Percentiles rank a stretch among this genome's conserved stretches.
These are phyloP conservation scores for Paxillus rubicundulus DNA, from an alignment of 768 basidiomycete species.

Conservation along the genomic window DNA sequence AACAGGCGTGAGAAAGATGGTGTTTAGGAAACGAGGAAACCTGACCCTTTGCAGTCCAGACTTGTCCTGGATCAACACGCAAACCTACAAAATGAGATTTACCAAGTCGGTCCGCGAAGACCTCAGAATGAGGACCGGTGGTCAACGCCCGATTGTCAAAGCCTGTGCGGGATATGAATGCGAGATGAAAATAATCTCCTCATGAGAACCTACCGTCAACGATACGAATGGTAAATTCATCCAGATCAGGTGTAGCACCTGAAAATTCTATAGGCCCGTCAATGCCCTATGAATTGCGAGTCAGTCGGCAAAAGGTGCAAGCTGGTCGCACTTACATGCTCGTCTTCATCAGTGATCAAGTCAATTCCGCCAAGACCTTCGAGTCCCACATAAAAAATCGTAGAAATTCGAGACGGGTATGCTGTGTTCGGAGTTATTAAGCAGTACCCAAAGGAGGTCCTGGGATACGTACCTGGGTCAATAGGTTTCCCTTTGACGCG, in stretches of 20 bases:
- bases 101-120: conserved; percentile 60
- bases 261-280: conserved; percentile 65
- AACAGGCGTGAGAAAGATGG: neutral
- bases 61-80: conserved; percentile 53
- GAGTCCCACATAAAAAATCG: conserved; percentile 84
- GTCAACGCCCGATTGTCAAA: conserved; percentile 54
- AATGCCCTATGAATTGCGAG: conserved; percentile 55
- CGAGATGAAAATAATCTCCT: neutral
- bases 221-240: conserved; percentile 78
- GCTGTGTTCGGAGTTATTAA: conserved; percentile 22
- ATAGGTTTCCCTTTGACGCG: conserved; percentile 81
- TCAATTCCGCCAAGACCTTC: conserved; percentile 84
- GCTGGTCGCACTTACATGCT: conserved; percentile 52
- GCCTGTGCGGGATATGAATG: conserved; percentile 39
- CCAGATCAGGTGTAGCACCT: conserved; percentile 76
- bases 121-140: conserved; percentile 52
- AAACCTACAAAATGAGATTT: conserved; percentile 71
- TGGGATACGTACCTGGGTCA: conserved; percentile 44
- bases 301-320: neutral
- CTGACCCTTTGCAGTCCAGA: conserved; percentile 87
- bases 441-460: conserved; percentile 21
- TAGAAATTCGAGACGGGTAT: conserved; percentile 61
- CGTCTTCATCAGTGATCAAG: conserved; percentile 73
- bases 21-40: neutral
- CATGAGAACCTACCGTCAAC: conserved; percentile 57